These are phyloP conservation scores for Rostrohypoxylon terebratum DNA, from an alignment of 495 filamentous ascomycete species.

Conservation along the genomic window DNA sequence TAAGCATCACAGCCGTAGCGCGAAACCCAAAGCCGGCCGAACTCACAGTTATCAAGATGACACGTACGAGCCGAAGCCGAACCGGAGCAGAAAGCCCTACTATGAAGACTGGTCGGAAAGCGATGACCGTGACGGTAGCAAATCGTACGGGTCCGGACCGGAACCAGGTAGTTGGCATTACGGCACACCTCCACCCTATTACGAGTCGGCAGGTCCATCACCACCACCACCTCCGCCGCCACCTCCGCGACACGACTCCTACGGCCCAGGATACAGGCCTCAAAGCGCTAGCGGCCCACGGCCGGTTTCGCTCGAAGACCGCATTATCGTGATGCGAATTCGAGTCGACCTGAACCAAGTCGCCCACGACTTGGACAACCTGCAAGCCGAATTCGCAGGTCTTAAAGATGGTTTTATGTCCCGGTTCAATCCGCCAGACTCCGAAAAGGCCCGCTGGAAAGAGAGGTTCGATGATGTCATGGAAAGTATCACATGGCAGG, in stretches of 20 bases:
- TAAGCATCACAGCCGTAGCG: neutral
- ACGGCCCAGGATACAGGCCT: neutral
- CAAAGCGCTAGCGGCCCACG: neutral
- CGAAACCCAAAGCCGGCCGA: neutral
- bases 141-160: neutral
- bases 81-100: slow-evolving; percentile 11
- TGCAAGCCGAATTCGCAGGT: slow-evolving; percentile 5
- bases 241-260: neutral
- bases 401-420: neutral
- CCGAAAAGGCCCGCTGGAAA: neutral
- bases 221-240: slow-evolving; percentile 1
- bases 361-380: neutral
- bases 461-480: neutral
- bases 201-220: neutral
- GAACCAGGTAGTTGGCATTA: neutral
- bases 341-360: slow-evolving; percentile 17
- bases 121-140: neutral
- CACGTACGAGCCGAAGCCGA: slow-evolving; percentile 17
- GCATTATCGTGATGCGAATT: slow-evolving; percentile 24
- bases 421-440: neutral
- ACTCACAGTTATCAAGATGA: neutral
- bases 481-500: neutral
- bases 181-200: neutral
- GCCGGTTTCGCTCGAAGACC: slow-evolving; percentile 4
- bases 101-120: slow-evolving; percentile 23